Percentiles rank a stretch among this genome's conserved stretches.
Conservation (phyloP, 164 flowering plant genomes). For the Malania oleifera region DNA sequence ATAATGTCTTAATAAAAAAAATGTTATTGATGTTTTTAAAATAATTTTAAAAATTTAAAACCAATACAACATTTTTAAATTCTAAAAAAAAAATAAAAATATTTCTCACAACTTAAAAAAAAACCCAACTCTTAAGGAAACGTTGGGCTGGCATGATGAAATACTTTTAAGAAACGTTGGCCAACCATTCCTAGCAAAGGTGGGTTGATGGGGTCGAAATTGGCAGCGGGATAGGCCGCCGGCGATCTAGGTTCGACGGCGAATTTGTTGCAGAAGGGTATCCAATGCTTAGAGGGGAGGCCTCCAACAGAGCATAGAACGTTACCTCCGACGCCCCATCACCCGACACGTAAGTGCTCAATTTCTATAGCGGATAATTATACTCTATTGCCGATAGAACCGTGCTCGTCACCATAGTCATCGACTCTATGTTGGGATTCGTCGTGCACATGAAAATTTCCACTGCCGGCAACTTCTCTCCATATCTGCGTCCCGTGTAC, state of each 20-base stretch:
- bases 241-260: constrained; percentile 27
- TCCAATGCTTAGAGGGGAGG: constrained; percentile 23
- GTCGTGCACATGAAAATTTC: constrained; percentile 36
- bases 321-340: constrained; percentile 29
- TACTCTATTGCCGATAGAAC: constrained; percentile 28
- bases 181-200: constrained; percentile 5
- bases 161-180: too few relatives aligned
- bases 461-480: constrained; percentile 16
- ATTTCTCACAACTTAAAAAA: too few relatives aligned
- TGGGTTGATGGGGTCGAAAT: neutral
- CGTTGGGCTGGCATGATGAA: too few relatives aligned
- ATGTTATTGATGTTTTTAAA: too few relatives aligned
- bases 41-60: too few relatives aligned
- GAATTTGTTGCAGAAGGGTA: constrained; percentile 26
- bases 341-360: constrained; percentile 25
- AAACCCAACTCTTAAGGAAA: too few relatives aligned
- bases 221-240: constrained; percentile 15
- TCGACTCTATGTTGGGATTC: constrained; percentile 25
- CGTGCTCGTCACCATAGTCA: constrained; percentile 24
- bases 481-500: too few relatives aligned
- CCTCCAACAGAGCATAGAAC: constrained; percentile 27
- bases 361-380: constrained; percentile 25
- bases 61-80: too few relatives aligned
- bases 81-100: too few relatives aligned
- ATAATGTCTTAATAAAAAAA: too few relatives aligned